These are phyloP conservation scores for Aspergillus wentii DNA, from an alignment of 495 filamentous ascomycete genomes.

Conservation along the genomic window DNA sequence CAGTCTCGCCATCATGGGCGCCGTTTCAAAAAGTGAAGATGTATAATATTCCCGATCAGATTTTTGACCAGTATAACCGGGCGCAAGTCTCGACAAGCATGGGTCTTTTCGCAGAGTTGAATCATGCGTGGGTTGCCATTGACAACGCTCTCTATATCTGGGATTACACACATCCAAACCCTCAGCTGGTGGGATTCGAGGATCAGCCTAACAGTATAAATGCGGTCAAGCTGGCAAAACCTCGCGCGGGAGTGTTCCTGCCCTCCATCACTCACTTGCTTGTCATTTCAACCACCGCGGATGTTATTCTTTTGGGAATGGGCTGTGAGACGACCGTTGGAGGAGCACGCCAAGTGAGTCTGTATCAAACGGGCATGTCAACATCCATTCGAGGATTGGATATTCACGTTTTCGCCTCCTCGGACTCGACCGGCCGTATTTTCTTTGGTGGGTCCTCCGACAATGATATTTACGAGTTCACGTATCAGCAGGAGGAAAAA, in stretches of 20 bases:
- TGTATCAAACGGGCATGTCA: constrained; percentile 83
- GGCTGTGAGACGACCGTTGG: constrained; percentile 52
- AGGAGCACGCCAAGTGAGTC: constrained; percentile 63
- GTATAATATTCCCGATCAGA: constrained; percentile 80
- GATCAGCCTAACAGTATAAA: constrained; percentile 82
- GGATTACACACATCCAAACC: constrained; percentile 88
- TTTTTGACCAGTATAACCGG: constrained; percentile 85
- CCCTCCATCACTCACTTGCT: constrained; percentile 77
- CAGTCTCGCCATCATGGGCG: constrained; percentile 63
- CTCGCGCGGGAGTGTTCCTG: constrained; percentile 78
- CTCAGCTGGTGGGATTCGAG: constrained; percentile 88
- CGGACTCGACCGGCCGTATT: constrained; percentile 72
- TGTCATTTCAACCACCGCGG: constrained; percentile 77
- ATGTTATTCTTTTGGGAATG: constrained; percentile 80
- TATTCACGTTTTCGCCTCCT: constrained; percentile 72
- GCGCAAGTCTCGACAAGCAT: constrained; percentile 80
- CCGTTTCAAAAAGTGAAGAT: constrained; percentile 80
- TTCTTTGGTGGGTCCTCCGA: constrained; percentile 82
- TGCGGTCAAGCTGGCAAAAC: constrained; percentile 74
- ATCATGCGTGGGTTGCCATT: constrained; percentile 92
- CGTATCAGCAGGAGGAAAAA: constrained; percentile 92
- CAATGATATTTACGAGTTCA: constrained; percentile 85
- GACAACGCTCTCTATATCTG: constrained; percentile 95
- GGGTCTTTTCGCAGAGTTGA: constrained; percentile 88
- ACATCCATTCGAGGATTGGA: constrained; percentile 65